phyloP scores from a whole-genome alignment of 306 rosid species.

The Calophaca sinica region DNA sequence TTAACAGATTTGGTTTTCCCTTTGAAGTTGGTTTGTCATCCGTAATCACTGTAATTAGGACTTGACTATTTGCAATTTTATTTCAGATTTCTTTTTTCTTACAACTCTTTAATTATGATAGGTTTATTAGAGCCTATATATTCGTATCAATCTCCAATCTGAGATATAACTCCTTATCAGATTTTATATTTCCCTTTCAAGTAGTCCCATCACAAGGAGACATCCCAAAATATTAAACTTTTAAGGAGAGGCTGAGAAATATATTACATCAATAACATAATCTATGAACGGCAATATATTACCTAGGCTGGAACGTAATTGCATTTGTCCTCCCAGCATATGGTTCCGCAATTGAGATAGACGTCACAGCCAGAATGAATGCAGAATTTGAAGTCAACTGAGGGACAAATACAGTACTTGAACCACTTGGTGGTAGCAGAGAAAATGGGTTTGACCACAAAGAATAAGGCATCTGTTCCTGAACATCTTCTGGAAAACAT shows the following conservation, averaged over 20 bases:
- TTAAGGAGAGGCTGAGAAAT: neutral
- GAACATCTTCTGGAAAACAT: slow-evolving; percentile 52
- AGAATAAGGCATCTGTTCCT: slow-evolving; percentile 53
- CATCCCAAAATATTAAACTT: slow-evolving; percentile 11
- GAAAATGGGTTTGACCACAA: slow-evolving; percentile 83
- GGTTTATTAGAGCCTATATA: neutral
- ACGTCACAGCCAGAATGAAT: slow-evolving; percentile 72
- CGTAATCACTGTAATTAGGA: no score
- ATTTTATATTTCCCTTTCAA: neutral
- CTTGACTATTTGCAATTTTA: neutral
- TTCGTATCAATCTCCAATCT: slow-evolving; percentile 10
- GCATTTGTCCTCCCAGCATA: slow-evolving; percentile 80
- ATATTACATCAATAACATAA: slow-evolving; percentile 28
- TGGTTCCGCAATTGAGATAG: slow-evolving; percentile 73
- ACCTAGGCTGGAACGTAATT: slow-evolving; percentile 95
- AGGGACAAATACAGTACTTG: slow-evolving; percentile 83
- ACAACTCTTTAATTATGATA: neutral
- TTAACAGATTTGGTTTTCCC: no score
- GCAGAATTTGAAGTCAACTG: slow-evolving; percentile 74
- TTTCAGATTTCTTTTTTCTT: neutral
- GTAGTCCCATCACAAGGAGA: slow-evolving; percentile 27
- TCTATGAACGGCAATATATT: slow-evolving; percentile 31
- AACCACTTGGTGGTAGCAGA: slow-evolving; percentile 88
- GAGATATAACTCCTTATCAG: slow-evolving; percentile 1
- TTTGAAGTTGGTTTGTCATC: no score